These are phyloP conservation scores for Chalaropsis ovoidea DNA, from an alignment of 2,329 filamentous ascomycete species.

Conservation along the genomic window DNA sequence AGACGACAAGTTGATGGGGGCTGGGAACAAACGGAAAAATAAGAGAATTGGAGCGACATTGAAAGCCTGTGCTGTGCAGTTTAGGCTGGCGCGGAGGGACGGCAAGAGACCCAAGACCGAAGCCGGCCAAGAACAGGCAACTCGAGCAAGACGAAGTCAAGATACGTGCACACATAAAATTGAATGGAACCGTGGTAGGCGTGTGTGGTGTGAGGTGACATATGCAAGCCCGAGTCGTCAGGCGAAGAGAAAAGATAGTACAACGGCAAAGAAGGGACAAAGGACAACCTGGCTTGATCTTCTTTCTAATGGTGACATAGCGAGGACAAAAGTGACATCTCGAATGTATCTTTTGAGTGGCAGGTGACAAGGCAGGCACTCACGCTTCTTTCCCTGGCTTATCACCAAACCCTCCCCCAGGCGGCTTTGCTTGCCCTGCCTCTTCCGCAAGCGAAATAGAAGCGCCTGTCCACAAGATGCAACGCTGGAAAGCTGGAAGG, in stretches of 20 bases:
- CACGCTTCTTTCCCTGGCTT: too few relatives aligned
- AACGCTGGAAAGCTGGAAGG: too few relatives aligned
- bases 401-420: too few relatives aligned
- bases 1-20: constrained; percentile 10
- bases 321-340: too few relatives aligned
- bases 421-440: too few relatives aligned
- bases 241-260: constrained; percentile 4
- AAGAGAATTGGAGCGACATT: background rate
- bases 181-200: background rate
- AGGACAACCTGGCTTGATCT: constrained; percentile 2
- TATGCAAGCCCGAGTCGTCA: constrained; percentile 6
- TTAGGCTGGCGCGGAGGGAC: background rate
- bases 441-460: too few relatives aligned
- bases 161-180: background rate
- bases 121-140: background rate
- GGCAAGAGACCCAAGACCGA: background rate
- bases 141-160: background rate
- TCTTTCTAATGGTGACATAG: background rate
- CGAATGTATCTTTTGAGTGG: too few relatives aligned
- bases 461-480: too few relatives aligned
- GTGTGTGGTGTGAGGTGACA: constrained; percentile 5
- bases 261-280: background rate
- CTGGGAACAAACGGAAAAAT: background rate
- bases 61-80: background rate
- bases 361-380: too few relatives aligned